Evolutionary conservation across 805 yeast species (phyloP).

Genomic region (Yamadazyma ubonensis): DNA sequence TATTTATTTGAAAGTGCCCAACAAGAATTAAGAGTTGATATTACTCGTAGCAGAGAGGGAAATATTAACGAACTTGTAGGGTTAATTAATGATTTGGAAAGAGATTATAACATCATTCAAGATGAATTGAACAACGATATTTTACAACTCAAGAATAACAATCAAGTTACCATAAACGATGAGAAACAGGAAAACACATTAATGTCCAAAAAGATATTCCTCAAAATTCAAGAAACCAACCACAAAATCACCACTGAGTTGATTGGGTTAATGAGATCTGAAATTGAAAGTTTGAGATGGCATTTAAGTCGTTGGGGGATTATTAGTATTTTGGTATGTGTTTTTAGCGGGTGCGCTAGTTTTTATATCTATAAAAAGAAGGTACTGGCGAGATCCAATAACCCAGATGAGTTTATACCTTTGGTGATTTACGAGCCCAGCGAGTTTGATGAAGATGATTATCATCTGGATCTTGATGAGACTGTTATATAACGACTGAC

Average conservation of each 20-base stretch:
- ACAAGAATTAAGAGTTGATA: constrained; percentile 78
- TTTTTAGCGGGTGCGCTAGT: constrained; percentile 51
- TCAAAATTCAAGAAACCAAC: constrained; percentile 76
- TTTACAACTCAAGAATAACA: constrained; percentile 62
- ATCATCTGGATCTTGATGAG: constrained; percentile 54
- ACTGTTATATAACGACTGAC: constrained; percentile 11
- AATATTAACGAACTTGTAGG: constrained; percentile 67
- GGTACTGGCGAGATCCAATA: constrained; percentile 10
- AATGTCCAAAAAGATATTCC: constrained; percentile 63
- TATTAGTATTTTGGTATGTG: constrained; percentile 66
- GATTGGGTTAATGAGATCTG: constrained; percentile 77
- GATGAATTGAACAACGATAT: constrained; percentile 72
- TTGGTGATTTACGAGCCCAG: constrained; percentile 46
- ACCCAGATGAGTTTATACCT: constrained; percentile 37
- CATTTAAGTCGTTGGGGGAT: constrained; percentile 87
- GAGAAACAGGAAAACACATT: constrained; percentile 83
- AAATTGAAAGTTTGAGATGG: constrained; percentile 90
- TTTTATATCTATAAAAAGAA: constrained; percentile 48
- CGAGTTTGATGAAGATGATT: constrained; percentile 52
- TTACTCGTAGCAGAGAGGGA: constrained; percentile 66
- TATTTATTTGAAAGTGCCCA: constrained; percentile 91
- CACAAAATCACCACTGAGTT: constrained; percentile 82
- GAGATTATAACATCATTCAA: constrained; percentile 67
- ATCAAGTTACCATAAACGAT: constrained; percentile 80
- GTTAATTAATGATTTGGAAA: constrained; percentile 64